Conservation (phyloP, 2,329 filamentous ascomycete genomes). For the Ascocoryne sarcoides region DNA sequence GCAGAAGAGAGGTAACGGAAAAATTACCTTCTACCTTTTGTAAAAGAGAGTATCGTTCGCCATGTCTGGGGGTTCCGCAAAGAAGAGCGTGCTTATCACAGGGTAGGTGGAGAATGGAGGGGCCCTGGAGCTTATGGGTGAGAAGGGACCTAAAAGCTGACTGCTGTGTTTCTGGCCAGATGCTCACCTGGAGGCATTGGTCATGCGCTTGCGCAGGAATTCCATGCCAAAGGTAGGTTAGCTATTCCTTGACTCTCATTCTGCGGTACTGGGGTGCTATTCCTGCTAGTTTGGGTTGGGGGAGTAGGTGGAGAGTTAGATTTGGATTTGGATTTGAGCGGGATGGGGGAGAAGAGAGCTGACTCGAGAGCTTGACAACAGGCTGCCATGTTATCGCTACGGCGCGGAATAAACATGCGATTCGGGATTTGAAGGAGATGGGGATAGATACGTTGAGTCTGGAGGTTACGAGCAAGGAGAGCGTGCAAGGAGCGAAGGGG, state of each 20-base stretch:
- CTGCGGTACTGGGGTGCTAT: neutral
- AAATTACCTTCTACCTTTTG: no score
- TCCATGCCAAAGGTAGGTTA: slow-evolving; percentile 28
- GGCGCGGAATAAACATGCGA: slow-evolving; percentile 29
- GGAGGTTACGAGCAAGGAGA: slow-evolving; percentile 31
- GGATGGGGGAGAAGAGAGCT: no score
- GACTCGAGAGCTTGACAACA: no score
- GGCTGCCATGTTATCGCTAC: slow-evolving; percentile 35
- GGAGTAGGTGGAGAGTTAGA: no score
- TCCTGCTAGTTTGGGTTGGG: neutral
- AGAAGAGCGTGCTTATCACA: slow-evolving; percentile 16
- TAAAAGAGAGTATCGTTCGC: no score
- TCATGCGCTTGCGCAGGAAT: slow-evolving; percentile 32
- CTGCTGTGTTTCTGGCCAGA: slow-evolving; percentile 6
- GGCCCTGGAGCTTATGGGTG: no score
- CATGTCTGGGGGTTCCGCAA: neutral
- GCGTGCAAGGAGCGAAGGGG: slow-evolving; percentile 16
- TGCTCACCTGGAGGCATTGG: slow-evolving; percentile 32
- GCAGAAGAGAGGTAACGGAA: no score
- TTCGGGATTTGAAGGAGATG: slow-evolving; percentile 20
- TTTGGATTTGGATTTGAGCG: no score
- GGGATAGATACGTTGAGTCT: slow-evolving; percentile 33
- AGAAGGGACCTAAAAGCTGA: neutral
- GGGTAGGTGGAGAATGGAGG: no score
- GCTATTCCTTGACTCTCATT: neutral